Evolutionary conservation across 352 stramenopile genomes (phyloP).

Genomic region (Phytophthora rubi): DNA sequence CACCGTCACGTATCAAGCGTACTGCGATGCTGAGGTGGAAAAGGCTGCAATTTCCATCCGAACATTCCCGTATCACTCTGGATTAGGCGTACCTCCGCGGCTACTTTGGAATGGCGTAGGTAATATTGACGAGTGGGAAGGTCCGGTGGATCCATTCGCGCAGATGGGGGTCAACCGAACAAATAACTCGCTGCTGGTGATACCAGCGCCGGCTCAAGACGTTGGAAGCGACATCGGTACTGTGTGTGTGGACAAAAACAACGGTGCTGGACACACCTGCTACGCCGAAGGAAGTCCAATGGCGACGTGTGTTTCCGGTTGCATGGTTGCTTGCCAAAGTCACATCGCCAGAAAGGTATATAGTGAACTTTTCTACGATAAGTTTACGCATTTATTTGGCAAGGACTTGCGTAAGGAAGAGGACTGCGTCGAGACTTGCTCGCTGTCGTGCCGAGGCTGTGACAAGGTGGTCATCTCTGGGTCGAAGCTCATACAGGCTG

Average conservation of each 20-base stretch:
- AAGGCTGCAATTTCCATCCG: conserved; percentile 39
- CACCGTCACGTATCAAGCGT: conserved; percentile 72
- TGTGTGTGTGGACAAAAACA: conserved; percentile 71
- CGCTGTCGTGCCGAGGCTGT: conserved; percentile 67
- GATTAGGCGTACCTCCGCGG: conserved; percentile 44
- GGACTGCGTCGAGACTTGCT: conserved; percentile 72
- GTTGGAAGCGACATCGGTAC: conserved; percentile 43
- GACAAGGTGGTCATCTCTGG: conserved; percentile 67
- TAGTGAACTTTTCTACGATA: conserved; percentile 42
- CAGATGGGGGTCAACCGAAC: conserved; percentile 61
- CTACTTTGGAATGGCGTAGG: conserved; percentile 75
- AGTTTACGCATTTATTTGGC: conserved; percentile 75
- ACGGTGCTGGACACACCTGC: conserved; percentile 64
- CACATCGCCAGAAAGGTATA: conserved; percentile 58
- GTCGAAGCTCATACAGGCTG: conserved; percentile 39
- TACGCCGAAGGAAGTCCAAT: conserved; percentile 46
- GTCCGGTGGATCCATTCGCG: conserved; percentile 63
- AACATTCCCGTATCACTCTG: conserved; percentile 56
- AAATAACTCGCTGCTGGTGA: conserved; percentile 48
- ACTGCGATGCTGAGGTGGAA: conserved; percentile 55
- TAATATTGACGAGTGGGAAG: conserved; percentile 44
- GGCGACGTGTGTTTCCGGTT: conserved; percentile 64
- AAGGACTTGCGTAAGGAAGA: conserved; percentile 74
- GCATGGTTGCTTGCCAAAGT: conserved; percentile 53
- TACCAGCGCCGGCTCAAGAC: conserved; percentile 21